Conservation (phyloP, 257 asterid genomes). For the Cruciata laevipes region DNA sequence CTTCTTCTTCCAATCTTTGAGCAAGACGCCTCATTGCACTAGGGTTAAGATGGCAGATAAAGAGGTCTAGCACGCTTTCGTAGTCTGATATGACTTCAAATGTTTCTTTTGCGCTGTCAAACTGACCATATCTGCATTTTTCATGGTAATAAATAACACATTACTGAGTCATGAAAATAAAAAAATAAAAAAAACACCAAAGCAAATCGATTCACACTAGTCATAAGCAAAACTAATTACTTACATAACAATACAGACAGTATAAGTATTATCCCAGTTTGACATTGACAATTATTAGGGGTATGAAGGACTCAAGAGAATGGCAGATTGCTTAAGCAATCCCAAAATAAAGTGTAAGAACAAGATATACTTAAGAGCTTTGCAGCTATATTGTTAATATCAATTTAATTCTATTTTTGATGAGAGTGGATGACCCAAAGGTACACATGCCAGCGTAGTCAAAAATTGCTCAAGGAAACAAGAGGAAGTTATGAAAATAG, state of each 20-base stretch:
- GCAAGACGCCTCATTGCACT: constrained; percentile 98
- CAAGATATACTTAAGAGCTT: background rate
- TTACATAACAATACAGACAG: background rate
- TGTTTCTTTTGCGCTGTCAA: constrained; percentile 96
- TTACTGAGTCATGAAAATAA: constrained; percentile 13
- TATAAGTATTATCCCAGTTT: background rate
- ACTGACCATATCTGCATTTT: constrained; percentile 88
- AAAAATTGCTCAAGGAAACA: background rate
- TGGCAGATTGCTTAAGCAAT: background rate
- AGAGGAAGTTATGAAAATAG: background rate
- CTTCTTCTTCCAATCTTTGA: constrained; percentile 90
- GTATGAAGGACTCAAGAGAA: background rate
- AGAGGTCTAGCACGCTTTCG: constrained; percentile 95
- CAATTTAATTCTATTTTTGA: background rate
- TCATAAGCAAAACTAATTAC: background rate
- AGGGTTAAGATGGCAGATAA: constrained; percentile 98
- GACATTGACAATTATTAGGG: background rate
- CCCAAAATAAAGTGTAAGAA: background rate
- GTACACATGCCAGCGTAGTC: background rate
- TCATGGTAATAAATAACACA: constrained; percentile 19
- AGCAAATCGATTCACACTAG: background rate
- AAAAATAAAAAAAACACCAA: constrained; percentile 2
- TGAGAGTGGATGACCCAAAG: background rate
- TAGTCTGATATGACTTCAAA: constrained; percentile 91
- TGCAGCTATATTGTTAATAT: background rate